phyloP scores from a whole-genome alignment of 176 grass and related monocot species.

The Thalia dealbata region DNA sequence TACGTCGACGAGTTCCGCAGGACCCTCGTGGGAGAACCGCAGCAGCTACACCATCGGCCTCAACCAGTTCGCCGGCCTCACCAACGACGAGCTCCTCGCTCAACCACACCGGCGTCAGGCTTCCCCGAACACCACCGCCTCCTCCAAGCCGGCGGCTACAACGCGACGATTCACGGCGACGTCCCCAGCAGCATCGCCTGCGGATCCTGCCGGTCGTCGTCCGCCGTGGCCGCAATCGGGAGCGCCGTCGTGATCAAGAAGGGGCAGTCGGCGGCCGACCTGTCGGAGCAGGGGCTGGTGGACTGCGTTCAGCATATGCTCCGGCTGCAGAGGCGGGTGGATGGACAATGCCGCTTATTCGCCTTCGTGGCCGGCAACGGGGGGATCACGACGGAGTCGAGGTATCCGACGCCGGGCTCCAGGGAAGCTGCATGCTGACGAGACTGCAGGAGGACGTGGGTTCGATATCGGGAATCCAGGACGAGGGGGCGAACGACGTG shows the following conservation, averaged over 20 bases:
- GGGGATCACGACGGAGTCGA: slow-evolving; percentile 41
- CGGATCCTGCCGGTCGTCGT: slow-evolving; percentile 64
- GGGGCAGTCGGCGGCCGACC: no score
- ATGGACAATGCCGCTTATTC: slow-evolving; percentile 31
- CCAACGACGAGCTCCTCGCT: not conserved
- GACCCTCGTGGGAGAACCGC: not conserved
- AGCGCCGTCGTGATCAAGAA: not conserved
- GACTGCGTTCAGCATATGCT: slow-evolving; percentile 39
- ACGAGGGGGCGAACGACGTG: slow-evolving; percentile 41
- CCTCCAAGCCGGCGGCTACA: not conserved
- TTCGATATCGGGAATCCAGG: slow-evolving; percentile 26
- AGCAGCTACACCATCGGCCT: slow-evolving; percentile 14
- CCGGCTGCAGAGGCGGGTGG: slow-evolving; percentile 46
- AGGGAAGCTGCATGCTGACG: slow-evolving; percentile 23
- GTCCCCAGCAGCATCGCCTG: slow-evolving; percentile 27
- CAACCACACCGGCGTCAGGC: not conserved
- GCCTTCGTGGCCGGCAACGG: slow-evolving; percentile 35
- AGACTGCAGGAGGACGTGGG: slow-evolving; percentile 27
- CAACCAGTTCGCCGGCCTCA: not conserved
- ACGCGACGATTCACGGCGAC: not conserved
- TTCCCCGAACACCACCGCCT: no score
- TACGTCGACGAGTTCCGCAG: slow-evolving; percentile 16
- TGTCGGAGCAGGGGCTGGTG: slow-evolving; percentile 68
- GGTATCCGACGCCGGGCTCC: slow-evolving; percentile 35
- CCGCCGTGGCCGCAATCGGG: slow-evolving; percentile 51